Percentiles rank a stretch among this genome's conserved stretches.
phyloP scores from a whole-genome alignment of 805 yeast genomes.

The Barnettozyma pratensis region DNA sequence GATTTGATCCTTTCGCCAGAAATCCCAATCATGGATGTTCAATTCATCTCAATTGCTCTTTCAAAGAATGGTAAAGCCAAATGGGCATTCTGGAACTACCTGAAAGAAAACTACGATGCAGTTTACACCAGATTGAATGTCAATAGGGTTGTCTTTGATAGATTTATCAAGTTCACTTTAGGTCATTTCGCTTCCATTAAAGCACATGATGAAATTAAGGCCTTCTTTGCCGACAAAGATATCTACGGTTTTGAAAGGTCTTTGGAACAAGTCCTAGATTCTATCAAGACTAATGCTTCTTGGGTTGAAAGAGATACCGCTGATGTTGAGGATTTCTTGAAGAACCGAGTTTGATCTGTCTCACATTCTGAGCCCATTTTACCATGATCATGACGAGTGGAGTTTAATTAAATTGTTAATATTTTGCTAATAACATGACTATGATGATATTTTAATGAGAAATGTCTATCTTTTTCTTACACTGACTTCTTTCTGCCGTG shows the following conservation, averaged over 20 bases:
- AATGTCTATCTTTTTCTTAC: too few species aligned
- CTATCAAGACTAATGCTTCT: conserved; percentile 46
- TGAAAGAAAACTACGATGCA: conserved; percentile 63
- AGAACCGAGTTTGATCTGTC: not conserved
- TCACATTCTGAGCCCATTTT: too few species aligned
- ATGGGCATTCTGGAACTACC: conserved; percentile 66
- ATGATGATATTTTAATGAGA: too few species aligned
- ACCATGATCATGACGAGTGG: too few species aligned
- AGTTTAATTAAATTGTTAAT: too few species aligned
- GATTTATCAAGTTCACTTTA: conserved; percentile 60
- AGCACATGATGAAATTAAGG: conserved; percentile 43
- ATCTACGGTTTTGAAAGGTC: conserved; percentile 60
- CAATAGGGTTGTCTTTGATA: conserved; percentile 69
- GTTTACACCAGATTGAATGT: conserved; percentile 66
- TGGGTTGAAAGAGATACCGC: conserved; percentile 55
- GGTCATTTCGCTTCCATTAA: conserved; percentile 52
- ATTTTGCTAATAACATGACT: too few species aligned
- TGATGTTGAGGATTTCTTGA: conserved; percentile 45
- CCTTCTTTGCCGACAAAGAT: conserved; percentile 45
- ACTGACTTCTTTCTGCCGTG: too few species aligned
- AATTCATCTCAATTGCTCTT: conserved; percentile 69
- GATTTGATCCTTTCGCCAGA: conserved; percentile 48
- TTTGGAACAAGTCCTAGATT: conserved; percentile 58
- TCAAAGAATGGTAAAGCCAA: conserved; percentile 58
- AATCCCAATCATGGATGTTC: conserved; percentile 66